Conservation (phyloP, 495 filamentous ascomycete species). For the Elasticomyces elasticus region DNA sequence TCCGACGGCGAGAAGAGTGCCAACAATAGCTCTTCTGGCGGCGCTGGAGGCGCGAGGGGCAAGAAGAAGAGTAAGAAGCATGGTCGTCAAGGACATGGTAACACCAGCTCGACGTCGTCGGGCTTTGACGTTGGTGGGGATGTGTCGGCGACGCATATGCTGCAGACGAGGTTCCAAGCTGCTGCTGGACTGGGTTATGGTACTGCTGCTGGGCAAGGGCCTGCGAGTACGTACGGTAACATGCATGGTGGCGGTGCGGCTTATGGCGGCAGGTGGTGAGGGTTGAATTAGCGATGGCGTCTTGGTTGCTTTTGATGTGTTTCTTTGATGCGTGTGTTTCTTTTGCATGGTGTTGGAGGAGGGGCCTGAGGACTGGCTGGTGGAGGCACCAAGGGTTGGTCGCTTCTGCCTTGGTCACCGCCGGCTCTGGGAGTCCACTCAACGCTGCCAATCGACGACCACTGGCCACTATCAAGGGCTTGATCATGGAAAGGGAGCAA, state of each 20-base stretch:
- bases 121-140: conserved; percentile 88
- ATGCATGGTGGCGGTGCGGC: conserved; percentile 3
- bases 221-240: conserved; percentile 53
- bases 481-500: not conserved
- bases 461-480: not conserved
- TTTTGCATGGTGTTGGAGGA: conserved; percentile 6
- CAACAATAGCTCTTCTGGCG: conserved; percentile 76
- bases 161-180: conserved; percentile 91
- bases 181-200: conserved; percentile 77
- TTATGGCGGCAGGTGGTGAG: not conserved
- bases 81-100: conserved; percentile 92
- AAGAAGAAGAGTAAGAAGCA: conserved; percentile 89
- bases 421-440: not conserved
- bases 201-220: conserved; percentile 47
- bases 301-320: not conserved
- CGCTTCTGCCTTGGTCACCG: not conserved
- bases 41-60: conserved; percentile 37
- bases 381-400: conserved; percentile 4
- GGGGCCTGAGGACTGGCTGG: not conserved
- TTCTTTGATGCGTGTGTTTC: not conserved
- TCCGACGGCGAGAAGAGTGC: conserved; percentile 49
- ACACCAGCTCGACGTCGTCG: conserved; percentile 99
- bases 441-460: not conserved
- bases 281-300: not conserved
- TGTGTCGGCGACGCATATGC: conserved; percentile 80